Base-by-base conservation (phyloP, 768 basidiomycete species). In the Terana coerulea region DNA sequence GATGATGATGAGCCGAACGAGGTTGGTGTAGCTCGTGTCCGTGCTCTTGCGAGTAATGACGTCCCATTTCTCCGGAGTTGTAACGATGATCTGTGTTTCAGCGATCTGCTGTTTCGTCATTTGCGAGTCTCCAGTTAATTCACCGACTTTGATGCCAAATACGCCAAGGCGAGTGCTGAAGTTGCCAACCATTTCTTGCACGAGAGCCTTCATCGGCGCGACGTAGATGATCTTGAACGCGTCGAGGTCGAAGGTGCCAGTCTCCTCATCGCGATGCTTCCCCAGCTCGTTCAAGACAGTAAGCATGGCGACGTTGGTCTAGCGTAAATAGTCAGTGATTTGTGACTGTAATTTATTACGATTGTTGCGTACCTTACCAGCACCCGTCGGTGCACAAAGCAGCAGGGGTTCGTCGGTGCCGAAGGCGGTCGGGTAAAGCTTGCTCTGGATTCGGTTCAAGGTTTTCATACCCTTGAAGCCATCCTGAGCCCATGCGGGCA, bases 21-120 rank as follows among this genome's bases (percentile, higher is more conserved):
- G 84, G 64, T 97, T 98, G 41, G 94, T 98, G 68, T 98, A 98
- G 56, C 87, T 90, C 17, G 91, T 94, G 61, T 98, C 97, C 0
- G 95, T 95, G 59, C 85, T 90, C 74, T 99, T 99, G 61, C 97
- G 87, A 5, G 95, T 98, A 66, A 99, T 95, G 63, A 99, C 97
- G 60, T 99, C 95, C 92, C 93, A 99, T 67, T 99, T 98, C 72
- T 99, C 97, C 0, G 95, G 97, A 0, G 97, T 98, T 0, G 95
- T 97, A 56, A 98, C 94, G 67, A 98, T 98, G 63, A 99, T 91
- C 64, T 98, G 95, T 0, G 95, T 97, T 63, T 95, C 94, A 8
- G 93, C 72, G 48, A 98, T 98, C 68, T 98, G 95, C 55, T 91
- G 86, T 67, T 98, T 99, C 48, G 95, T 99, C 81, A 98, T 90